Conservation (phyloP, 2,329 filamentous ascomycete species). For the Phyllosticta paracitricarpa region DNA sequence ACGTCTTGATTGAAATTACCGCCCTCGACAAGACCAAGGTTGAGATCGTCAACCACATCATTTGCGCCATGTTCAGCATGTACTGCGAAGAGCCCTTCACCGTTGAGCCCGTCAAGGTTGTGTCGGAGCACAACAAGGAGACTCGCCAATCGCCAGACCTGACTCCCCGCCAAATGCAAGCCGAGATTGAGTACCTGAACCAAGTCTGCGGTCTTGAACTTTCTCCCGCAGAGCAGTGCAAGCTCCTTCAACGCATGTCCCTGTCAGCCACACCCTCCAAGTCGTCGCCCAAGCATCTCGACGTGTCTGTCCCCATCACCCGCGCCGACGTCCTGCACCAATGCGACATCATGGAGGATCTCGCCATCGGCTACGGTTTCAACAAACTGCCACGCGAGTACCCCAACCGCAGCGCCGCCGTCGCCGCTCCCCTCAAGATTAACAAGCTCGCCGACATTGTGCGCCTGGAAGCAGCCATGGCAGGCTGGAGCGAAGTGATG, state of each 20-base stretch:
- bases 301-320: conserved; percentile 77
- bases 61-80: conserved; percentile 93
- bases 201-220: conserved; percentile 76
- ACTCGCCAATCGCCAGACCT: conserved; percentile 75
- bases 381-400: conserved; percentile 86
- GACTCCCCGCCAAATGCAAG: conserved; percentile 63
- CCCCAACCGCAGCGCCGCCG: conserved; percentile 74
- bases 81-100: conserved; percentile 82
- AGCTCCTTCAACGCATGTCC: conserved; percentile 80
- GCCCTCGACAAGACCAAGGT: conserved; percentile 94
- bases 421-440: conserved; percentile 77
- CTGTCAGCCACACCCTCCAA: conserved; percentile 68
- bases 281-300: conserved; percentile 57
- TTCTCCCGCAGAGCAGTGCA: conserved; percentile 63
- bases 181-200: conserved; percentile 90
- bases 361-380: conserved; percentile 94
- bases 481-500: conserved; percentile 93
- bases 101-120: conserved; percentile 84
- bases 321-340: conserved; percentile 92
- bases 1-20: conserved; percentile 95
- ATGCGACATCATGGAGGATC: conserved; percentile 97
- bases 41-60: conserved; percentile 89
- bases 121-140: conserved; percentile 82
- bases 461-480: conserved; percentile 78
- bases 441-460: conserved; percentile 95